A percentile compares a stretch with the other conserved stretches of the same genome.
Conservation (phyloP, 2,329 filamentous ascomycete species). For the Colletotrichum orbiculare region DNA sequence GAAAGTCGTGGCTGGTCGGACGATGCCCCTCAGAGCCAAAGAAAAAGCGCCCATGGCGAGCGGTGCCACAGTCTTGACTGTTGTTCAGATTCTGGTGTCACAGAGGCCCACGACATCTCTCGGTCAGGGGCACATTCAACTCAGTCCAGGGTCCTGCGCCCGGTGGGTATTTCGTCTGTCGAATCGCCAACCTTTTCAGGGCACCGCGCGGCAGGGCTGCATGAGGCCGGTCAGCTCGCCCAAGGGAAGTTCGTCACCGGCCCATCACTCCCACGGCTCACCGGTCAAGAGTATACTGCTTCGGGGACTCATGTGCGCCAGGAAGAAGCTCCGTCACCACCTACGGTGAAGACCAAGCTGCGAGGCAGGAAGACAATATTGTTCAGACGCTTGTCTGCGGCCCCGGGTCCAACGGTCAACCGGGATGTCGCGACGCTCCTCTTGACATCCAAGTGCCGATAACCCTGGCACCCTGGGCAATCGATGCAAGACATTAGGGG, state of each 20-base stretch:
- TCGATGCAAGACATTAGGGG: not conserved
- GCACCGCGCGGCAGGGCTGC: not conserved
- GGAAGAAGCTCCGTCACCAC: too few species aligned
- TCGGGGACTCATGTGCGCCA: too few species aligned
- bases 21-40: not conserved
- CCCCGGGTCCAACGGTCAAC: too few species aligned
- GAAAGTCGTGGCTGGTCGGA: not conserved
- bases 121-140: not conserved
- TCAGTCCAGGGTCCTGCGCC: not conserved
- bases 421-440: too few species aligned
- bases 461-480: too few species aligned
- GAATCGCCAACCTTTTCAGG: not conserved
- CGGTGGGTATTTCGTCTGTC: not conserved
- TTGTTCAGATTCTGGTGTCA: too few species aligned
- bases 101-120: not conserved
- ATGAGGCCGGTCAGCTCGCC: conserved; percentile 6
- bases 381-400: too few species aligned
- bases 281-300: not conserved
- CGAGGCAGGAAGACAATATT: too few species aligned
- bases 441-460: too few species aligned
- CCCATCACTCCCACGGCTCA: not conserved
- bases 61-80: not conserved
- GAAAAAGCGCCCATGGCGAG: too few species aligned
- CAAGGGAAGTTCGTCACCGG: not conserved
- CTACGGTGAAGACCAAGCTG: too few species aligned